Evolutionary conservation across 2,329 filamentous ascomycete species (phyloP), one percentile per base, ranked within the genome.

Genomic region (Fulvia fulva): DNA sequence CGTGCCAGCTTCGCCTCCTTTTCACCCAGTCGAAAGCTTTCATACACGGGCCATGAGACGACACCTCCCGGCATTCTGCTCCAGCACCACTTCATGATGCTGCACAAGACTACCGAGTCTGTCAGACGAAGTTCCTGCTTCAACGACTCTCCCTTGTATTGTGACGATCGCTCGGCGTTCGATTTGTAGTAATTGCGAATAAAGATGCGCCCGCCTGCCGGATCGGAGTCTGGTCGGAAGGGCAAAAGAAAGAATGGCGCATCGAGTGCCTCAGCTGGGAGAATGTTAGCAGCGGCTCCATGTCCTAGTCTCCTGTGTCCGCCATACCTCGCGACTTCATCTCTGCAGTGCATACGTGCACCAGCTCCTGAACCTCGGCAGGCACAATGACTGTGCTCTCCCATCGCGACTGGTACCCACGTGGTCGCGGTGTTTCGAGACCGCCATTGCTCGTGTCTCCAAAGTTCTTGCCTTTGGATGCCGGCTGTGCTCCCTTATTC

Each of bases 71-170:
- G 85, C 52, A 99, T 80, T 76, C 94, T 86, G 73, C 90, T 92
- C 94, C 94, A 99, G 75, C 93, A 97, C 94, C 94, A 99, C 79
- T 97, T 99, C 64, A 94, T 81, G 44, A 97, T 91, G 68, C 92
- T 94, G 64, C 91, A 92, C 55, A 99, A 83, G 57, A 97, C 93
- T 88, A 96, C 91, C 59, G 93, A 91, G 75, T 97, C 93, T 25
- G 89, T 90, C 78, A 99, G 86, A 63, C 92, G 89, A 66, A 99
- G 79, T 77, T 99, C 94, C 74, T 94, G 91, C 61, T 83, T 78
- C 71, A 99, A 80, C 49, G 78, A 76, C 61, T 91, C 87, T 46
- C 91, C 91, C 49, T 79, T 82, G 59, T 82, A 79, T 53, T 79
- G 78, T 2, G 72, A 69, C 34, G 88, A 78, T 57, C 80, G 80